Percentiles rank a stretch among this genome's conserved stretches.
phyloP scores from a whole-genome alignment of 306 rosid genomes.

The Dryas drummondii region DNA sequence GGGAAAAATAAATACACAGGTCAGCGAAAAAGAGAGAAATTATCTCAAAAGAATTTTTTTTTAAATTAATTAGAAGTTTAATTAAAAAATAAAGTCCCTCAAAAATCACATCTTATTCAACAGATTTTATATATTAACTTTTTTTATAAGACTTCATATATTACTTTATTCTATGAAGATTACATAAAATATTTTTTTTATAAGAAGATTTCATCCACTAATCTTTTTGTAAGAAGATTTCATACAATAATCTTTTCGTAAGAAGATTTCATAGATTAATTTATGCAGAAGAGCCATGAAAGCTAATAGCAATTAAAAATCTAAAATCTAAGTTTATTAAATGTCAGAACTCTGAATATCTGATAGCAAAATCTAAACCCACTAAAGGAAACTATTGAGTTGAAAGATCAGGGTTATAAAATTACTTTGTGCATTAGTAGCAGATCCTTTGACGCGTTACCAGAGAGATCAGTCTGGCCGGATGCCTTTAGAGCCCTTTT shows the following conservation, averaged over 20 bases:
- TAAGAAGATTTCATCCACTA: too few relatives aligned
- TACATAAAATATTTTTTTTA: too few relatives aligned
- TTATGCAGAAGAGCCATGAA: too few relatives aligned
- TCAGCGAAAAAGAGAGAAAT: conserved; percentile 15
- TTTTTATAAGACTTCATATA: neutral
- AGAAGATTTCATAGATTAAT: neutral
- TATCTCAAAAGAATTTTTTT: too few relatives aligned
- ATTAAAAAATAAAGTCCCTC: neutral
- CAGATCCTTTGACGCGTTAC: conserved; percentile 90
- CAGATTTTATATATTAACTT: neutral
- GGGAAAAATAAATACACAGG: conserved; percentile 27
- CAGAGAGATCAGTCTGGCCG: conserved; percentile 94
- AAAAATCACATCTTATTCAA: neutral
- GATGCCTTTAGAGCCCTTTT: conserved; percentile 95
- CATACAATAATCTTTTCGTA: too few relatives aligned
- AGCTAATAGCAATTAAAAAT: too few relatives aligned
- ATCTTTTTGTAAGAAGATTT: too few relatives aligned
- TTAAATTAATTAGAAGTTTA: neutral
- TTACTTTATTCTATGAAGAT: too few relatives aligned
- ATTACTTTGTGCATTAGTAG: conserved; percentile 97
- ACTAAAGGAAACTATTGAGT: neutral
- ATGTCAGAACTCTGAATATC: neutral
- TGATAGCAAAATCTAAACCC: neutral
- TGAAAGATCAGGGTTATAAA: conserved; percentile 21
- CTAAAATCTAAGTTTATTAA: neutral